A percentile compares a stretch with the other conserved stretches of the same genome.
Conservation (phyloP, 23 red algal species). For the Gracilariopsis chorda region DNA sequence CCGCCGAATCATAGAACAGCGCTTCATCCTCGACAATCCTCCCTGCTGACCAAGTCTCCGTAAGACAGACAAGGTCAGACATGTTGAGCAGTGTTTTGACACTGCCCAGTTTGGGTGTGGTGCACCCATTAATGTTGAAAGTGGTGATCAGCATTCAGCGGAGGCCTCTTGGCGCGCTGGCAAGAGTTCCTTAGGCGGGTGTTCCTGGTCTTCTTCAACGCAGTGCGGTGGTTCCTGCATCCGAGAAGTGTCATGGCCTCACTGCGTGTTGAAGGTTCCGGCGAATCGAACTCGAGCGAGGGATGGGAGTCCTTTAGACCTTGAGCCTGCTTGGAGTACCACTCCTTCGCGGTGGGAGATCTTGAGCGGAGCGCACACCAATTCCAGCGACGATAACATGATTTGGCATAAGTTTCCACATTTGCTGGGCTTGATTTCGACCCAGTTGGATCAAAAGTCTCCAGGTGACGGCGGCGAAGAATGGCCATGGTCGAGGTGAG, state of each 20-base stretch:
- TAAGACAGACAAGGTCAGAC: background rate
- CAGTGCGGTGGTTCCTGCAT: background rate
- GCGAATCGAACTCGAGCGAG: too few species aligned
- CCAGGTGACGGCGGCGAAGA: background rate
- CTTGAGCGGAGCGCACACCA: background rate
- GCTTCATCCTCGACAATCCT: too few species aligned
- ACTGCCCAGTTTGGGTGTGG: background rate
- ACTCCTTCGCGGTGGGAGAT: background rate
- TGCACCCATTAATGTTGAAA: background rate
- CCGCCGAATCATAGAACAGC: too few species aligned
- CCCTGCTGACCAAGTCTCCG: too few species aligned
- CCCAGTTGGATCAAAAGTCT: background rate
- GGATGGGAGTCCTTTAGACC: background rate
- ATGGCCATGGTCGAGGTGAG: slow-evolving; percentile 6
- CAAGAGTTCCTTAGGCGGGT: background rate
- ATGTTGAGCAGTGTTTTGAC: background rate
- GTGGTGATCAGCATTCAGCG: background rate
- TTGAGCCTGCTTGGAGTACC: background rate
- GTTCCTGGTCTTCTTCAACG: background rate
- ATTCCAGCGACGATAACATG: background rate
- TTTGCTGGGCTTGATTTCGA: background rate
- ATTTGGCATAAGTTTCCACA: background rate
- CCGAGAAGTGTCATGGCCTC: background rate
- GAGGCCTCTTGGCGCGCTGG: background rate
- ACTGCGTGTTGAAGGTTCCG: background rate